Conservation (phyloP, 202 grass and related monocot genomes). For the Sporobolus alterniflorus region DNA sequence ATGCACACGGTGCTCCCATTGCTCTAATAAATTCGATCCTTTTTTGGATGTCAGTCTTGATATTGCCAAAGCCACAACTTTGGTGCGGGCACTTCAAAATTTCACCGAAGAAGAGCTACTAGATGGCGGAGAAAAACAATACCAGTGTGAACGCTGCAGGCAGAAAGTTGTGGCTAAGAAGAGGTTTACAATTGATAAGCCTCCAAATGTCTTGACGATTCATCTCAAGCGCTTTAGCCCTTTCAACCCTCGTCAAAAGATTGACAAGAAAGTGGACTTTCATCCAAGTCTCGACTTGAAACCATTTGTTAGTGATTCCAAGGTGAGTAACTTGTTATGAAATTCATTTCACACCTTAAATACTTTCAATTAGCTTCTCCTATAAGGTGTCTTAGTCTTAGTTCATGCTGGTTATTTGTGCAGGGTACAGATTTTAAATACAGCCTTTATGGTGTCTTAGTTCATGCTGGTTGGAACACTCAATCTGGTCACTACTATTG, state of each 20-base stretch:
- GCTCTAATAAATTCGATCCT: conserved; percentile 93
- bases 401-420: conserved; percentile 23
- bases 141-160: conserved; percentile 87
- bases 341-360: conserved; percentile 6
- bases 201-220: conserved; percentile 87
- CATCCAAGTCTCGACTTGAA: conserved; percentile 76
- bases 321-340: conserved; percentile 55
- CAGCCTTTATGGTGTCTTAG: conserved; percentile 94
- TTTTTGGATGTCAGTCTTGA: conserved; percentile 98
- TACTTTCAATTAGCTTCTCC: not conserved
- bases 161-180: conserved; percentile 94
- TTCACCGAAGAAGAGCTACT: conserved; percentile 84
- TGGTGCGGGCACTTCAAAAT: conserved; percentile 76
- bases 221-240: conserved; percentile 95
- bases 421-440: conserved; percentile 83
- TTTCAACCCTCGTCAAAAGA: conserved; percentile 86
- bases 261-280: conserved; percentile 91
- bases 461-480: conserved; percentile 92
- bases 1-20: conserved; percentile 81
- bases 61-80: conserved; percentile 83
- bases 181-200: conserved; percentile 80
- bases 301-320: conserved; percentile 88
- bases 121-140: conserved; percentile 84
- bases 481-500: conserved; percentile 98
- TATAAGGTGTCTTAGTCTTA: no score